Conservation (phyloP, 2,329 filamentous ascomycete species). For the Exophiala sp. region DNA sequence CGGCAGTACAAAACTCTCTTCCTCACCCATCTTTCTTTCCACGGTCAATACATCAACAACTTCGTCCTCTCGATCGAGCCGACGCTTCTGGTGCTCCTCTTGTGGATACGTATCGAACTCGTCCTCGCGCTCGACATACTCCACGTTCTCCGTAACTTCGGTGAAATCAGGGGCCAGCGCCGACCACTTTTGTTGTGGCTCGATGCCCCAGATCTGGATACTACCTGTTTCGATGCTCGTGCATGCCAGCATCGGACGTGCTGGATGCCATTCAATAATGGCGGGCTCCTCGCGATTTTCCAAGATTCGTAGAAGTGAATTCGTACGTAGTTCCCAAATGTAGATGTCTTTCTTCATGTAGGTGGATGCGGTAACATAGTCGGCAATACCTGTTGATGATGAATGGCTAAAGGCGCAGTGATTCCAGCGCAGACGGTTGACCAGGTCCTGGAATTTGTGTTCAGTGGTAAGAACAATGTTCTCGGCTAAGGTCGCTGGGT, state of each 20-base stretch:
- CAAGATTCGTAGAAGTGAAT: conserved; percentile 91
- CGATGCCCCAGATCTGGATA: conserved; percentile 94
- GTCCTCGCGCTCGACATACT: conserved; percentile 92
- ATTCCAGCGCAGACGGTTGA: conserved; percentile 94
- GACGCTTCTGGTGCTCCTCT: conserved; percentile 78
- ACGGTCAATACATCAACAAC: conserved; percentile 84
- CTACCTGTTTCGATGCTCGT: conserved; percentile 89
- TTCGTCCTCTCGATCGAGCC: conserved; percentile 88
- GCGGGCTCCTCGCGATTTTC: conserved; percentile 96
- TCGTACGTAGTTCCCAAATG: conserved; percentile 71
- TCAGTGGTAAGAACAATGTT: conserved; percentile 87
- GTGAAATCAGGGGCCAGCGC: conserved; percentile 94
- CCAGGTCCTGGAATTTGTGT: conserved; percentile 97
- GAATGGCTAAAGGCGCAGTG: conserved; percentile 79
- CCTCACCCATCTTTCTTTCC: conserved; percentile 60
- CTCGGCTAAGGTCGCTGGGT: conserved; percentile 56
- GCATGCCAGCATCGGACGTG: conserved; percentile 76
- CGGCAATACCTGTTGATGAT: conserved; percentile 36
- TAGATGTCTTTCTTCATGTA: conserved; percentile 94
- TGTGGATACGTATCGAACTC: conserved; percentile 97
- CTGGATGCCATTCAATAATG: conserved; percentile 95
- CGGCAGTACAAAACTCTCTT: conserved; percentile 77
- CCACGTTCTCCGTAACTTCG: conserved; percentile 96
- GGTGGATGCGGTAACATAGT: conserved; percentile 94
- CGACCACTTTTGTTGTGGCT: conserved; percentile 94